Evolutionary conservation across 1,284 basidiomycete genomes (phyloP).

Genomic region (Sutorius eximius): DNA sequence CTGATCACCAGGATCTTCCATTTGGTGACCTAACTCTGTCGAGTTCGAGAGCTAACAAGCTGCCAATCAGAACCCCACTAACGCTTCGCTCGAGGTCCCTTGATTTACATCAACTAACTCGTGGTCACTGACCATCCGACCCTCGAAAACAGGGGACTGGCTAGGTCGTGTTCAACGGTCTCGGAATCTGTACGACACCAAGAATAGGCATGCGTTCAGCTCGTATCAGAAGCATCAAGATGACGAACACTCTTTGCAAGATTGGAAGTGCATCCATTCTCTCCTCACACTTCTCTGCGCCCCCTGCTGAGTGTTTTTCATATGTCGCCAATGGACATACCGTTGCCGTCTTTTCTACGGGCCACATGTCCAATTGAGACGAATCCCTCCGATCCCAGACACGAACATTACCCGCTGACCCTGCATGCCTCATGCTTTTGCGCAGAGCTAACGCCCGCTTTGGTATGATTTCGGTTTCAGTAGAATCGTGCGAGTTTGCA

Average conservation of each 20-base stretch:
- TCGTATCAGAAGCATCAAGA: constrained; percentile 28
- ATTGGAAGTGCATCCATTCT: constrained; percentile 32
- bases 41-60: constrained; percentile 18
- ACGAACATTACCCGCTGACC: background rate
- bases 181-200: constrained; percentile 17
- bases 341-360: constrained; percentile 6
- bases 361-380: constrained; percentile 8
- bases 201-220: constrained; percentile 4
- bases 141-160: constrained; percentile 25
- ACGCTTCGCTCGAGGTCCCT: constrained; percentile 19
- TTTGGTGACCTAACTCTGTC: constrained; percentile 24
- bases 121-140: constrained; percentile 6
- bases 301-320: constrained; percentile 15
- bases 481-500: background rate
- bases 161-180: constrained; percentile 1
- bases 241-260: constrained; percentile 18
- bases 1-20: constrained; percentile 35
- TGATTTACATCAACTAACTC: constrained; percentile 16
- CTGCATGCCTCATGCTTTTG: background rate
- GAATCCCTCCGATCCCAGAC: constrained; percentile 5
- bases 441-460: background rate
- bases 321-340: constrained; percentile 11
- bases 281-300: constrained; percentile 29
- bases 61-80: constrained; percentile 5
- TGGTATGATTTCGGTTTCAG: background rate